Evolutionary conservation across 805 yeast species (phyloP).

Genomic region (Candida taoyuanica): DNA sequence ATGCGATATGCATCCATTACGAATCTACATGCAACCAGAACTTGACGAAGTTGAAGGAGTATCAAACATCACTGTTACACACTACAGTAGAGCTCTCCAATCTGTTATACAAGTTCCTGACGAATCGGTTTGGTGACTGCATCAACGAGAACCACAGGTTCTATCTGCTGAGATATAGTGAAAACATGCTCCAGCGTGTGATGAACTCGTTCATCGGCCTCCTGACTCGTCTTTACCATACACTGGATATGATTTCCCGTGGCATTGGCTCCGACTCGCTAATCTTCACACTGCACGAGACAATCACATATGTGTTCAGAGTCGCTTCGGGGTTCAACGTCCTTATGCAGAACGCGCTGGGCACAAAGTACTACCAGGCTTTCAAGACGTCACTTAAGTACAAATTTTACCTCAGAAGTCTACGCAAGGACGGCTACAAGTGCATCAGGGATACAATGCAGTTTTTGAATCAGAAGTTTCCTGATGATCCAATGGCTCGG

Average conservation of each 20-base stretch:
- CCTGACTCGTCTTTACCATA: constrained; percentile 20
- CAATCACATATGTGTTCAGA: constrained; percentile 6
- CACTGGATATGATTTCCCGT: constrained; percentile 17
- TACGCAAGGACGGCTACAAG: constrained; percentile 23
- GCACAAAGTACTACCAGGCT: constrained; percentile 20
- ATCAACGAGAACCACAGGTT: constrained; percentile 17
- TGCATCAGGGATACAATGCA: constrained; percentile 22
- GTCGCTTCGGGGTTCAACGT: constrained; percentile 19
- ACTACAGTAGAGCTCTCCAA: constrained; percentile 16
- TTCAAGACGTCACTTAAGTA: constrained; percentile 23
- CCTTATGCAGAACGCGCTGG: constrained; percentile 22
- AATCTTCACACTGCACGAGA: constrained; percentile 1
- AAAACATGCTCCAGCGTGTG: constrained; percentile 19
- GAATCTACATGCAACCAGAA: constrained; percentile 17
- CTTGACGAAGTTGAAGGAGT: constrained; percentile 11
- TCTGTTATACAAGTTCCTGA: constrained; percentile 14
- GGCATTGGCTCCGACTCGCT: constrained; percentile 10
- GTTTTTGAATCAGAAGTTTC: constrained; percentile 18
- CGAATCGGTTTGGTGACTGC: constrained; percentile 10
- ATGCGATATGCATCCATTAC: constrained; percentile 18
- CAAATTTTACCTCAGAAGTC: constrained; percentile 22
- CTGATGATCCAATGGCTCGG: constrained; percentile 18
- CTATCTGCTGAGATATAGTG: constrained; percentile 17
- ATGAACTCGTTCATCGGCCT: constrained; percentile 15
- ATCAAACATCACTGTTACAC: constrained; percentile 3